These are phyloP conservation scores for Phytophthora pini DNA, from an alignment of 352 stramenopile genomes.

Conservation along the genomic window DNA sequence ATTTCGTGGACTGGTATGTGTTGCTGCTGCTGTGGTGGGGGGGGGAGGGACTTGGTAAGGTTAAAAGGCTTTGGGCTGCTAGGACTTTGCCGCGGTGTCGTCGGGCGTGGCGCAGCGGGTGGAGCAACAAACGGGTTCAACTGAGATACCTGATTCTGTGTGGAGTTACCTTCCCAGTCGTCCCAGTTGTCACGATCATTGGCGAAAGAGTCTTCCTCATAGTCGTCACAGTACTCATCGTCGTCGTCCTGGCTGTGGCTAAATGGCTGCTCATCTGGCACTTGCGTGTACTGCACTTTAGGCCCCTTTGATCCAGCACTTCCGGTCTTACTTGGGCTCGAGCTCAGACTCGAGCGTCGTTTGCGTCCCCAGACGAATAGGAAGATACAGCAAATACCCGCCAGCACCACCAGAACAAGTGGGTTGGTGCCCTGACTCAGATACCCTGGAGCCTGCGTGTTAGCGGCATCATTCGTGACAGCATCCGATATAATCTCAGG, in stretches of 20 bases:
- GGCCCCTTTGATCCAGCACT: constrained; percentile 19
- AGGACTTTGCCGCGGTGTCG: constrained; percentile 16
- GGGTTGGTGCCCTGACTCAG: constrained; percentile 52
- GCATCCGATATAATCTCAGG: constrained; percentile 27
- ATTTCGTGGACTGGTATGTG: constrained; percentile 40
- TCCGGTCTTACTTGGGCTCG: constrained; percentile 16
- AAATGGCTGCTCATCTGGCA: constrained; percentile 54
- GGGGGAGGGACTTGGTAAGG: constrained; percentile 31
- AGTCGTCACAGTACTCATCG: constrained; percentile 57
- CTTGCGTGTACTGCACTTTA: constrained; percentile 74
- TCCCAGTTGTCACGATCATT: constrained; percentile 67
- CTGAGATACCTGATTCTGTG: constrained; percentile 41
- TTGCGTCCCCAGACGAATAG: constrained; percentile 62
- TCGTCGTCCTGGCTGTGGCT: constrained; percentile 50
- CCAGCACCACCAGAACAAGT: constrained; percentile 48
- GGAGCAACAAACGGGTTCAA: constrained; percentile 53
- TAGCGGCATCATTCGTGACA: constrained; percentile 17
- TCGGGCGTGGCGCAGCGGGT: constrained; percentile 16
- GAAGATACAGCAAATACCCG: constrained; percentile 62
- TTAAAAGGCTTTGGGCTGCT: constrained; percentile 28
- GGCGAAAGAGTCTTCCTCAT: constrained; percentile 55
- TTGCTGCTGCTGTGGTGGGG: constrained; percentile 15
- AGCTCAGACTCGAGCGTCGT: constrained; percentile 31
- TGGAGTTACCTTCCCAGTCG: constrained; percentile 64
- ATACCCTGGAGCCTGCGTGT: constrained; percentile 20